Percentiles rank a stretch among this genome's conserved stretches.
Evolutionary conservation across 2,329 filamentous ascomycete species (phyloP).

Genomic region (Alternaria sp.): DNA sequence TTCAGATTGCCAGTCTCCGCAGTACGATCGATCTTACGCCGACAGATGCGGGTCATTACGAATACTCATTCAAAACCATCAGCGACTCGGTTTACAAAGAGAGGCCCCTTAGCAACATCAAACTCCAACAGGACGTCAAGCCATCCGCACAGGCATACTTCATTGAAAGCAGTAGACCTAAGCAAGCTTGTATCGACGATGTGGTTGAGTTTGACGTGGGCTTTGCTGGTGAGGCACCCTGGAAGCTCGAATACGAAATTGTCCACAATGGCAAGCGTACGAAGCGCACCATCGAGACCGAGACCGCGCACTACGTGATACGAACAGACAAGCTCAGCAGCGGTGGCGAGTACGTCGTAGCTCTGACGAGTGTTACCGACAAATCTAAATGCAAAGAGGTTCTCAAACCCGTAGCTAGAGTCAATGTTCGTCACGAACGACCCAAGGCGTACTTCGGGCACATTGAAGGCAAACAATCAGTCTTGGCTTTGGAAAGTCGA

Average conservation of each 20-base stretch:
- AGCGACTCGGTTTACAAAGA: slow-evolving; percentile 81
- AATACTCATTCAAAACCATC: slow-evolving; percentile 82
- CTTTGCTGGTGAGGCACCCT: slow-evolving; percentile 83
- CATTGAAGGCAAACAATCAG: slow-evolving; percentile 77
- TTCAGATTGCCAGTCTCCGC: slow-evolving; percentile 68
- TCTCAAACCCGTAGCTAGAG: slow-evolving; percentile 82
- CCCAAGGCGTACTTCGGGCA: slow-evolving; percentile 86
- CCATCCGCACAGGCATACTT: slow-evolving; percentile 82
- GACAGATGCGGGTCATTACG: slow-evolving; percentile 79
- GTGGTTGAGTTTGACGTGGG: slow-evolving; percentile 75
- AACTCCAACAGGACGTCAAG: slow-evolving; percentile 88
- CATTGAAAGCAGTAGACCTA: slow-evolving; percentile 62
- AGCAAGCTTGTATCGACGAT: slow-evolving; percentile 83
- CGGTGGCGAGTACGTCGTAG: slow-evolving; percentile 89
- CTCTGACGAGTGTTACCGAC: slow-evolving; percentile 85
- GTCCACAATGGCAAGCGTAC: slow-evolving; percentile 86
- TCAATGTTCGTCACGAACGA: slow-evolving; percentile 85
- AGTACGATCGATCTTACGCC: slow-evolving; percentile 87
- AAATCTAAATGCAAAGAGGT: slow-evolving; percentile 84
- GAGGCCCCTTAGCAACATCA: slow-evolving; percentile 58
- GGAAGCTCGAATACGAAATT: slow-evolving; percentile 89
- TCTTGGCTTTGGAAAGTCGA: slow-evolving; percentile 78
- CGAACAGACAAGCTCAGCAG: slow-evolving; percentile 74
- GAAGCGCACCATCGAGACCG: slow-evolving; percentile 70
- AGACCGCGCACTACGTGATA: slow-evolving; percentile 70